phyloP scores from a whole-genome alignment of 2,329 filamentous ascomycete species.

The Achaetomium macrosporum region DNA sequence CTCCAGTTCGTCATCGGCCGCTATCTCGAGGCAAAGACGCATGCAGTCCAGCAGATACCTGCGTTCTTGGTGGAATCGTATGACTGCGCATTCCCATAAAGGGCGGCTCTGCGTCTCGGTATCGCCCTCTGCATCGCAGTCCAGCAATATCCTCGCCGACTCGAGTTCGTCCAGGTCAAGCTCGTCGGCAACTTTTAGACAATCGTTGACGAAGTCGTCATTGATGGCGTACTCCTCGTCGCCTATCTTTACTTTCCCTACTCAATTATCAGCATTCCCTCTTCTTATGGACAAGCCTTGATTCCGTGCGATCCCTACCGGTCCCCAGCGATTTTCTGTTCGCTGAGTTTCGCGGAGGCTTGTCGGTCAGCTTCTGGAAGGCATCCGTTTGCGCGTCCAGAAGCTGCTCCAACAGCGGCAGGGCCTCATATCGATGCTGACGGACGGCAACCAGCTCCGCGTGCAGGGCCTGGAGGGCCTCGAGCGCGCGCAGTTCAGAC shows the following conservation, averaged over 20 bases:
- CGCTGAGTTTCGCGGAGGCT: conserved; percentile 64
- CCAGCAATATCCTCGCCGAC: conserved; percentile 69
- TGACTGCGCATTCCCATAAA: conserved; percentile 70
- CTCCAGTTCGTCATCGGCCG: conserved; percentile 51
- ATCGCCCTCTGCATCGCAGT: conserved; percentile 65
- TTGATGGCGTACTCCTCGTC: conserved; percentile 76
- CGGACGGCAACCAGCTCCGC: conserved; percentile 74
- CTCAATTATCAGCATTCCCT: neutral
- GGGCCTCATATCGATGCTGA: conserved; percentile 56
- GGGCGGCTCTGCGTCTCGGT: conserved; percentile 63
- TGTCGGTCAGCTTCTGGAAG: conserved; percentile 68
- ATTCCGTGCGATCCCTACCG: conserved; percentile 41
- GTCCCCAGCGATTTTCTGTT: conserved; percentile 67
- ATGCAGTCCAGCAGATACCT: conserved; percentile 78
- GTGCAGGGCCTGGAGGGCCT: conserved; percentile 76
- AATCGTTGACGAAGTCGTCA: conserved; percentile 77
- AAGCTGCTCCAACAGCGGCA: conserved; percentile 64
- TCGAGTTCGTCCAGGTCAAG: conserved; percentile 86
- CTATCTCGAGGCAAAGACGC: conserved; percentile 68
- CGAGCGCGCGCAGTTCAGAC: conserved; percentile 68
- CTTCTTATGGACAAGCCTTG: neutral
- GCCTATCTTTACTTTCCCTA: conserved; percentile 70
- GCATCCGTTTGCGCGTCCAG: conserved; percentile 62
- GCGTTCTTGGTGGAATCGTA: conserved; percentile 82
- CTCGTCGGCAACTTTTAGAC: conserved; percentile 77